Evolutionary conservation across 805 yeast species (phyloP).

Genomic region (Lipomyces yamadae): DNA sequence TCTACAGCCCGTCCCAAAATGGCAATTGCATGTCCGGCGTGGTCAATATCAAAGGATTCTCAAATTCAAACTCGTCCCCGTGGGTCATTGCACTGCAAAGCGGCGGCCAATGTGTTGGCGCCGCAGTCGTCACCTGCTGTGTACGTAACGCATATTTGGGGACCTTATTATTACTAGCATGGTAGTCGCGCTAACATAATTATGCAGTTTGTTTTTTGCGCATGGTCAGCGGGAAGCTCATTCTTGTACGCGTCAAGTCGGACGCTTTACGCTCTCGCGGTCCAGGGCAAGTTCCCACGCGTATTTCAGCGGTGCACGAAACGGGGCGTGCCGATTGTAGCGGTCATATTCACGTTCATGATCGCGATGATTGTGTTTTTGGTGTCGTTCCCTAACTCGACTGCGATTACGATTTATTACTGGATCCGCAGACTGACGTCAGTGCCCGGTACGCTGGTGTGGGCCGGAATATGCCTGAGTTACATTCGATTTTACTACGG

Average conservation of each 20-base stretch:
- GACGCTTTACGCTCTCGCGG: constrained; percentile 68
- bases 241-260: constrained; percentile 74
- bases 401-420: constrained; percentile 34
- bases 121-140: constrained; percentile 63
- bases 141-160: neutral
- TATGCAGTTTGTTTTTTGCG: constrained; percentile 41
- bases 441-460: constrained; percentile 70
- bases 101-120: constrained; percentile 73
- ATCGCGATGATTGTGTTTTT: constrained; percentile 48
- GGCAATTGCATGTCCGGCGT: constrained; percentile 30
- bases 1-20: neutral
- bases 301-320: constrained; percentile 71
- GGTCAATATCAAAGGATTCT: constrained; percentile 42
- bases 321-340: constrained; percentile 76
- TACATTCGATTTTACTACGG: constrained; percentile 70
- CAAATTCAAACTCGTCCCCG: constrained; percentile 71
- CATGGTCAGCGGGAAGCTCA: constrained; percentile 74
- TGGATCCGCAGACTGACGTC: constrained; percentile 39
- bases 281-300: constrained; percentile 68
- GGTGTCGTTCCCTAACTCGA: constrained; percentile 33
- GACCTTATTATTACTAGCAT: neutral
- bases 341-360: constrained; percentile 55
- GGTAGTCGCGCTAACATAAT: neutral
- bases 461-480: constrained; percentile 74
- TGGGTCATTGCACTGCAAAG: constrained; percentile 71